phyloP scores from a whole-genome alignment of 208 protist genomes.

The Acanthamoeba sp. region DNA sequence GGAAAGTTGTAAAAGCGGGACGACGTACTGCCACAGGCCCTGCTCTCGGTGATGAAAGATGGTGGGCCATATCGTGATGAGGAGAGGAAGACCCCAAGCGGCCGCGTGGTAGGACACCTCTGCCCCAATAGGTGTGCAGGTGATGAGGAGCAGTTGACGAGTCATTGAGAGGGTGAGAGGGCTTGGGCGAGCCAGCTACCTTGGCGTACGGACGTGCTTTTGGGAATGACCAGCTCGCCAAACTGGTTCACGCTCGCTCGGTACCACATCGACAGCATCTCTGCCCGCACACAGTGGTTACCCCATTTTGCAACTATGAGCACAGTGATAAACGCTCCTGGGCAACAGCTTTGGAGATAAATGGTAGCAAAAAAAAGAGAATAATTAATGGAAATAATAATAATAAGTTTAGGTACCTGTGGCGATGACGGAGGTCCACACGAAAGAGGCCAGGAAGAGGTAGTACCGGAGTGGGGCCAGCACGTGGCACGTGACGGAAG shows the following conservation, averaged over 20 bases:
- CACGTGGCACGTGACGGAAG: neutral
- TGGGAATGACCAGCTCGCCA: neutral
- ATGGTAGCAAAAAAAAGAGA: neutral
- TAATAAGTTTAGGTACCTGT: neutral
- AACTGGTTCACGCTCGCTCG: neutral
- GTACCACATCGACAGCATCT: constrained; percentile 10
- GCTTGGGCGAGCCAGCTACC: neutral
- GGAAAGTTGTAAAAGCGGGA: too few species aligned
- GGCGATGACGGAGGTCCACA: constrained; percentile 34
- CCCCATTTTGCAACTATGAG: neutral
- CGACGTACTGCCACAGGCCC: constrained; percentile 40
- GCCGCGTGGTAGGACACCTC: neutral
- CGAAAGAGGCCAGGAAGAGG: neutral
- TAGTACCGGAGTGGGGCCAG: neutral
- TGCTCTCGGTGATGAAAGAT: neutral
- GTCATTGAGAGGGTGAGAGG: too few species aligned
- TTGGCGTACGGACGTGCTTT: neutral
- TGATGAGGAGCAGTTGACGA: too few species aligned
- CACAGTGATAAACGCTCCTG: neutral
- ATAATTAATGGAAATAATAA: neutral
- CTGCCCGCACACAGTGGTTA: neutral
- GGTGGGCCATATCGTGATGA: neutral
- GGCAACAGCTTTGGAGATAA: neutral
- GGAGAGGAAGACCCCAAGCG: neutral
- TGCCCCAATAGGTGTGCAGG: neutral